Evolutionary conservation across 1,284 basidiomycete genomes (phyloP).

Genomic region (Cutaneotrichosporon spelunceum): DNA sequence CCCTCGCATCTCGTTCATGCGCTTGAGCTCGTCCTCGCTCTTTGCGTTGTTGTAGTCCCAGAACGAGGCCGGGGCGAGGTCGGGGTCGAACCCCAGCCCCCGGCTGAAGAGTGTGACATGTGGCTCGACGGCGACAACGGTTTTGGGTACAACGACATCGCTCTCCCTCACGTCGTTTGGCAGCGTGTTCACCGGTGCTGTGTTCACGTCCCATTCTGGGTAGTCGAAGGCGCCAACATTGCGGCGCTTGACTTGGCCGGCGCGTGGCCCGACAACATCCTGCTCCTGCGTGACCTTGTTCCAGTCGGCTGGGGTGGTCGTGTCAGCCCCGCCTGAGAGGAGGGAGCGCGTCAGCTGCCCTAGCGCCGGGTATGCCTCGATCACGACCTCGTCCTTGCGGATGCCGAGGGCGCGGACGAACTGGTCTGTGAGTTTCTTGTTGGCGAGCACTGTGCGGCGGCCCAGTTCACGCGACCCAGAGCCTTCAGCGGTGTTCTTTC

Average conservation of each 20-base stretch:
- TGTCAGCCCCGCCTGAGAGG: constrained; percentile 32
- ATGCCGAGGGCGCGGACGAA: constrained; percentile 39
- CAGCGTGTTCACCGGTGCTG: background rate
- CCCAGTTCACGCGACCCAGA: background rate
- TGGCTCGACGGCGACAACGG: constrained; percentile 37
- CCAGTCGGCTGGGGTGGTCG: constrained; percentile 22
- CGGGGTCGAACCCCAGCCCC: constrained; percentile 26
- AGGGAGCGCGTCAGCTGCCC: constrained; percentile 39
- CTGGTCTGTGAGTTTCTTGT: constrained; percentile 27
- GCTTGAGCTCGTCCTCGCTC: background rate
- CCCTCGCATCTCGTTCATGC: background rate
- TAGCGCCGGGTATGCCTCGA: constrained; percentile 36
- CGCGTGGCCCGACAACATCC: background rate
- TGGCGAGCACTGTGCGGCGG: constrained; percentile 31
- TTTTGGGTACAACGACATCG: constrained; percentile 9
- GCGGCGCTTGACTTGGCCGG: background rate
- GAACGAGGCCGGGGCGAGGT: constrained; percentile 4
- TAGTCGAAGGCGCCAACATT: constrained; percentile 6
- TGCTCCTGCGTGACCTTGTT: constrained; percentile 11
- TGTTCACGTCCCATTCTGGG: constrained; percentile 15
- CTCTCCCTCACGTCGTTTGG: background rate
- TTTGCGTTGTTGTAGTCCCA: constrained; percentile 12
- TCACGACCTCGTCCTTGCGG: constrained; percentile 35
- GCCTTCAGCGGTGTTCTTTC: background rate
- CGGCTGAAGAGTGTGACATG: constrained; percentile 23